phyloP scores from a whole-genome alignment of 1,284 basidiomycete genomes.

The Ceratobasidium sp. region DNA sequence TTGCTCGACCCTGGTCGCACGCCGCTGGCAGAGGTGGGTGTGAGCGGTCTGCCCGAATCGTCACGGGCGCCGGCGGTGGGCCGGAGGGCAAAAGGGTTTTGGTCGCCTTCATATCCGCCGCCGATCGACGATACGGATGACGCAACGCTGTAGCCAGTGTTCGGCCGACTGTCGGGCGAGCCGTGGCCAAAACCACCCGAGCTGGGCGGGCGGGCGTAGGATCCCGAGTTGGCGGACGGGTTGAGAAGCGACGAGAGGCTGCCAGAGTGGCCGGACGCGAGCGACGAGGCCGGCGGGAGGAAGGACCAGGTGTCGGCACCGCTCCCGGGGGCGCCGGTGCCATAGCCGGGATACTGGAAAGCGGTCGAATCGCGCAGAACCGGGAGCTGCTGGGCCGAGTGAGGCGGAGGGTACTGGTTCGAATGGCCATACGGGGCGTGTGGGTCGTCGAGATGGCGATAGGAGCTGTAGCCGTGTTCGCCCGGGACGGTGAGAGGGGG shows the following conservation, averaged over 20 bases:
- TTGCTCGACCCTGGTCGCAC: conserved; percentile 47
- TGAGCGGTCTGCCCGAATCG: conserved; percentile 42
- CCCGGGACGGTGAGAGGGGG: conserved; percentile 81
- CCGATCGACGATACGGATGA: conserved; percentile 39
- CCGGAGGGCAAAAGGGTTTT: conserved; percentile 42
- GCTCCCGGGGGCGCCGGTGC: conserved; percentile 36
- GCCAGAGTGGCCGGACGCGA: conserved; percentile 63
- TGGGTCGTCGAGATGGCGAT: conserved; percentile 41
- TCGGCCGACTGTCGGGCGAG: conserved; percentile 83
- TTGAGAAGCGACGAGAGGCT: conserved; percentile 83
- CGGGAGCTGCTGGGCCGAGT: conserved; percentile 35
- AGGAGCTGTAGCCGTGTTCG: conserved; percentile 35
- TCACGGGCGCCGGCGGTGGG: conserved; percentile 41
- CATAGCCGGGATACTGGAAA: conserved; percentile 38
- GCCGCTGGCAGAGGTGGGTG: conserved; percentile 43
- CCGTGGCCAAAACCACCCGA: conserved; percentile 49
- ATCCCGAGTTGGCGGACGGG: conserved; percentile 51
- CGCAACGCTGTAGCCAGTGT: conserved; percentile 82
- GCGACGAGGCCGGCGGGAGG: conserved; percentile 59
- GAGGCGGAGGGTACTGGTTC: conserved; percentile 27
- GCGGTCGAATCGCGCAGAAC: conserved; percentile 40
- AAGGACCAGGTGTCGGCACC: conserved; percentile 38
- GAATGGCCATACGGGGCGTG: conserved; percentile 31
- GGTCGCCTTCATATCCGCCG: conserved; percentile 33
- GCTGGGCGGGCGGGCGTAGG: conserved; percentile 46